Percentiles rank a stretch among this genome's conserved stretches.
Conservation (phyloP, 169 alveolate genomes). For the Eimeria acervulina region DNA sequence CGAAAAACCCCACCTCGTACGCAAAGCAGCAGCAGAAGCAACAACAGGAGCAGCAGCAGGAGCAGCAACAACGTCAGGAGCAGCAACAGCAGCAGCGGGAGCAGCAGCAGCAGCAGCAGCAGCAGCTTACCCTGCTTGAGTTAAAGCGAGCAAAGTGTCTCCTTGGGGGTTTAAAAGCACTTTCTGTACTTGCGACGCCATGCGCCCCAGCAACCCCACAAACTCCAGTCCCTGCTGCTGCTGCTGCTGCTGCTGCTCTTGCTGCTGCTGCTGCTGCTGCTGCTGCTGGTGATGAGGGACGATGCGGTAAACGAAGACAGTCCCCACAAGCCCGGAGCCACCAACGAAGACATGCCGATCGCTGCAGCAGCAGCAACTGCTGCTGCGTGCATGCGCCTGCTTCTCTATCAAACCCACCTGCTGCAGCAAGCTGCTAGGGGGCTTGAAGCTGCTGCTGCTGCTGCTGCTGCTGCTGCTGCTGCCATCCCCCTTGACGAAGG, state of each 20-base stretch:
- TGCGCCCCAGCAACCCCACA: neutral
- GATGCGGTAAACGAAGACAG: conserved; percentile 15
- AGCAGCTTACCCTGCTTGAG: conserved; percentile 31
- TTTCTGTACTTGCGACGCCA: neutral
- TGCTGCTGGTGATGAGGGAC: neutral
- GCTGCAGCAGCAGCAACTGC: conserved; percentile 22
- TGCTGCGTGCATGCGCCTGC: conserved; percentile 40
- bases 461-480: conserved; percentile 29
- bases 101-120: conserved; percentile 15
- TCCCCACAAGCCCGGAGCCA: conserved; percentile 19
- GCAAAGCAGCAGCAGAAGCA: conserved; percentile 24
- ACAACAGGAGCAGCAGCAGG: conserved; percentile 8
- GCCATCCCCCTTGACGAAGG: neutral
- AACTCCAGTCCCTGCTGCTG: too few species aligned
- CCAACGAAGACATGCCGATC: conserved; percentile 15
- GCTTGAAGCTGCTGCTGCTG: neutral
- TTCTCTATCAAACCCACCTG: neutral
- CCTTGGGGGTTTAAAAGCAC: neutral
- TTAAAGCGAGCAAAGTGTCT: neutral
- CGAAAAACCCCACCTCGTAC: too few species aligned
- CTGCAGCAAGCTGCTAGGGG: conserved; percentile 25
- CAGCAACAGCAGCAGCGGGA: neutral
- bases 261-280: conserved; percentile 34
- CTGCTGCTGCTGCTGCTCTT: neutral
- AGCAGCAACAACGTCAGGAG: neutral